Evolutionary conservation across 768 basidiomycete genomes (phyloP), one percentile per base, ranked within the genome.

Genomic region (Psilocybe tampanensis): DNA sequence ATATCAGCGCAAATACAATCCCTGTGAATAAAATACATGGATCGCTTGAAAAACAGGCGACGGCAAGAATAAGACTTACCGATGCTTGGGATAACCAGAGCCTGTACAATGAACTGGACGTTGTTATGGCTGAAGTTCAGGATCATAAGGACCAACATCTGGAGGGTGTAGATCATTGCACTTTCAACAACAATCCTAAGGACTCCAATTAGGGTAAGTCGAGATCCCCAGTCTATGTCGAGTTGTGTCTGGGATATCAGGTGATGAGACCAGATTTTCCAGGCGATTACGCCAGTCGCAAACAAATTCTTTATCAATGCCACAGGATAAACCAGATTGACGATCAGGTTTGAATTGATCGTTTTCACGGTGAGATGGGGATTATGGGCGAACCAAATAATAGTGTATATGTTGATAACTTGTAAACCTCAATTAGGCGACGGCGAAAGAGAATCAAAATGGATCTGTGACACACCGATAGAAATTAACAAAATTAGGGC

Each of bases 261-360:
- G 41, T 70, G 64, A 34, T 70, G 68, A 8, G 23, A 56, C 61
- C 61, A 64, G 11, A 70, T 64, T 39, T 64, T 66, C 47, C 60
- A 61, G 3, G 55, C 48, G 15, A 70, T 66, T 23, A 70, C 41
- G 3, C 65, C 60, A 1, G 68, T 70, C 3, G 68, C 64, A 12
- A 70, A 44, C 9, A 62, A n/a, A 47, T 70, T 70, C 45, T 68
- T 62, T 1, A 61, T 50, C 24, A 69, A 57, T 3, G 59, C 61
- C 11, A 67, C 33, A 1, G 66, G 66, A 41, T 65, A 69, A 17
- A 69, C 58, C 8, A 53, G 23, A 47, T 54, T 29, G 64, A 54
- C 52, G 56, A 59, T 8, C 51, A 17, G 34, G 58, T 32, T 11
- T 45, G 54, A 29, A 7, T 26, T 29, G 22, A 36, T 32, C 6